A percentile compares a stretch with the other conserved stretches of the same genome.
phyloP scores from a whole-genome alignment of 169 alveolate species.

The Plasmodium fragile region DNA sequence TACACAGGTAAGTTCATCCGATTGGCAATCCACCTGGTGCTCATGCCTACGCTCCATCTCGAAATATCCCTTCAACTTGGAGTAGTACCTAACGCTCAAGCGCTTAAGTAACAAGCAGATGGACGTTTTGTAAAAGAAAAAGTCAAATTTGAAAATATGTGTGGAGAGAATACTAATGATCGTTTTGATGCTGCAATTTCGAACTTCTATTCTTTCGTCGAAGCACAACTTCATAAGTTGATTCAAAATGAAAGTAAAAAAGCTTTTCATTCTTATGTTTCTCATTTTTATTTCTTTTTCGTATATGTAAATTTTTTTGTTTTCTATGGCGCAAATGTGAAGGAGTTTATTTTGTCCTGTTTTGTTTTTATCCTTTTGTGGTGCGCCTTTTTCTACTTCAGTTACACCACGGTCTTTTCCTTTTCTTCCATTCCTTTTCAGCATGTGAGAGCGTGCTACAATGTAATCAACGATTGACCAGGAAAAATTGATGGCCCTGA shows the following conservation, averaged over 20 bases:
- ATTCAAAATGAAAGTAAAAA: slow-evolving; percentile 67
- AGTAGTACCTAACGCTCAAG: slow-evolving; percentile 28
- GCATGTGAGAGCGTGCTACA: slow-evolving; percentile 23
- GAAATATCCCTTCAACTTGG: slow-evolving; percentile 31
- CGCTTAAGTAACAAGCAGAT: slow-evolving; percentile 60
- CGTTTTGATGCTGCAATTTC: slow-evolving; percentile 76
- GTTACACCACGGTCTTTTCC: not conserved
- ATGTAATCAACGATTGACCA: slow-evolving; percentile 75
- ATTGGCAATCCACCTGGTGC: not conserved
- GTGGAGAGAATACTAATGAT: slow-evolving; percentile 70
- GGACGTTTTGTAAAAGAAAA: slow-evolving; percentile 67
- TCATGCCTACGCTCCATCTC: slow-evolving; percentile 17
- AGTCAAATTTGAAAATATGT: slow-evolving; percentile 61
- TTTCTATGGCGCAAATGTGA: slow-evolving; percentile 34
- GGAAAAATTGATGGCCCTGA: slow-evolving; percentile 70
- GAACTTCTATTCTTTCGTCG: slow-evolving; percentile 75
- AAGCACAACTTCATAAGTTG: slow-evolving; percentile 67
- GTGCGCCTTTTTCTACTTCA: not conserved
- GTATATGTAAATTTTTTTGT: slow-evolving; percentile 49
- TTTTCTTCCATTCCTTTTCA: slow-evolving; percentile 11
- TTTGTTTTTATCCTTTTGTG: not conserved
- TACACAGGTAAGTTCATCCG: not conserved
- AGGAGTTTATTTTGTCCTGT: slow-evolving; percentile 7
- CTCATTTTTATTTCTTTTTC: slow-evolving; percentile 60
- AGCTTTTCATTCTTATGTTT: slow-evolving; percentile 71